Percentiles rank a stretch among this genome's conserved stretches.
phyloP scores from a whole-genome alignment of 2,329 filamentous ascomycete species.

The Sordariomycetes sp. region DNA sequence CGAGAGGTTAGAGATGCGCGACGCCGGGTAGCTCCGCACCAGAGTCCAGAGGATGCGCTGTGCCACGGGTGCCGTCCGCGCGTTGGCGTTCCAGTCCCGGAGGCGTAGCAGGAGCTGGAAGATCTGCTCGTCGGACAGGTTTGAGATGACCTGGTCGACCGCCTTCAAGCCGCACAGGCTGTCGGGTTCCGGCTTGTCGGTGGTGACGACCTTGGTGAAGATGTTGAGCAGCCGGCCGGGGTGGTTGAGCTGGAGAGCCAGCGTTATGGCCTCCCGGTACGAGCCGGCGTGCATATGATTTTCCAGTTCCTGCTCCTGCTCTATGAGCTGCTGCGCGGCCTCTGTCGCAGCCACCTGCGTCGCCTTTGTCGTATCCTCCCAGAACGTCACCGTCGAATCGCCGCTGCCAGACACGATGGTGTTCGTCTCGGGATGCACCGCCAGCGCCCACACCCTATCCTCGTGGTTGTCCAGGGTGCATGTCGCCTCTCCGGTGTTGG shows the following conservation, averaged over 20 bases:
- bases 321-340: conserved; percentile 68
- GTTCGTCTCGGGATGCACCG: conserved; percentile 57
- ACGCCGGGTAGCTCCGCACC: conserved; percentile 70
- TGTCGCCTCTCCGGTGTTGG: conserved; percentile 71
- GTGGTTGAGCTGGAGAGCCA: conserved; percentile 90
- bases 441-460: conserved; percentile 87
- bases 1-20: conserved; percentile 62
- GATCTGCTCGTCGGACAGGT: conserved; percentile 73
- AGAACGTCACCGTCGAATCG: conserved; percentile 90
- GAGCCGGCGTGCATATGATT: conserved; percentile 84
- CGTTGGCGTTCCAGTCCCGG: conserved; percentile 97
- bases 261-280: conserved; percentile 84
- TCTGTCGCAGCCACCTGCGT: conserved; percentile 66
- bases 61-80: conserved; percentile 71
- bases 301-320: conserved; percentile 88
- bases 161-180: conserved; percentile 54
- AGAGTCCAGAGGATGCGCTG: conserved; percentile 76
- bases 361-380: conserved; percentile 79
- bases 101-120: conserved; percentile 71
- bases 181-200: conserved; percentile 45
- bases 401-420: conserved; percentile 82
- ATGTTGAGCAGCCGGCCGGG: conserved; percentile 76
- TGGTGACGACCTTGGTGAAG: conserved; percentile 69
- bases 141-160: conserved; percentile 77
- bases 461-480: conserved; percentile 94